phyloP scores from a whole-genome alignment of 768 basidiomycete genomes.

The Pisolithus microcarpus region DNA sequence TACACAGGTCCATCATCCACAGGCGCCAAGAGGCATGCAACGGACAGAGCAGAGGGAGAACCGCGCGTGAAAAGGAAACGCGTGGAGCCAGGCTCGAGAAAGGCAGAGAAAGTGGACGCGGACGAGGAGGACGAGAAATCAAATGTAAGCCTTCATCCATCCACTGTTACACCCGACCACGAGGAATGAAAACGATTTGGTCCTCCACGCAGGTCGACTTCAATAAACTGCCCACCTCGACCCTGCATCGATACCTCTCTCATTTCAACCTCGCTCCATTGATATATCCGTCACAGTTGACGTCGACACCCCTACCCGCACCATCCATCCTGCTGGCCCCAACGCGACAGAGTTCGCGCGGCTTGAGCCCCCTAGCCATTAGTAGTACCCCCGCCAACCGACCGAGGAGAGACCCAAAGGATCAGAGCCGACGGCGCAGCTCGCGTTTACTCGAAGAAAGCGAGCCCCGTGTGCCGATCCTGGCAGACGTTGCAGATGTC shows the following conservation, averaged over 20 bases:
- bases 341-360: conserved; percentile 36
- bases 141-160: conserved; percentile 18
- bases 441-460: conserved; percentile 66
- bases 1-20: conserved; percentile 54
- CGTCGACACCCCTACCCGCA: conserved; percentile 61
- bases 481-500: conserved; percentile 64
- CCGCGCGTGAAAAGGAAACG: conserved; percentile 69
- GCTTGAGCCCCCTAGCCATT: conserved; percentile 41
- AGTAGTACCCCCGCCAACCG: conserved; percentile 57
- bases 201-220: conserved; percentile 58
- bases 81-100: conserved; percentile 36
- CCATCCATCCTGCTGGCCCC: conserved; percentile 54
- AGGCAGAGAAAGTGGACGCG: conserved; percentile 33
- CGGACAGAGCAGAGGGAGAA: conserved; percentile 66
- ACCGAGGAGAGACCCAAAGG: conserved; percentile 62
- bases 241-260: conserved; percentile 64
- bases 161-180: background rate
- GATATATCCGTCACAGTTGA: conserved; percentile 64
- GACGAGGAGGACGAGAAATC: conserved; percentile 25
- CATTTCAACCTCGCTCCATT: conserved; percentile 66
- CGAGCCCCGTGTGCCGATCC: conserved; percentile 50
- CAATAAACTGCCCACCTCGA: conserved; percentile 54
- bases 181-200: background rate
- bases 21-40: conserved; percentile 60
- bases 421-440: conserved; percentile 55